phyloP scores from a whole-genome alignment of 164 flowering plant species.

The Brasenia schreberi region DNA sequence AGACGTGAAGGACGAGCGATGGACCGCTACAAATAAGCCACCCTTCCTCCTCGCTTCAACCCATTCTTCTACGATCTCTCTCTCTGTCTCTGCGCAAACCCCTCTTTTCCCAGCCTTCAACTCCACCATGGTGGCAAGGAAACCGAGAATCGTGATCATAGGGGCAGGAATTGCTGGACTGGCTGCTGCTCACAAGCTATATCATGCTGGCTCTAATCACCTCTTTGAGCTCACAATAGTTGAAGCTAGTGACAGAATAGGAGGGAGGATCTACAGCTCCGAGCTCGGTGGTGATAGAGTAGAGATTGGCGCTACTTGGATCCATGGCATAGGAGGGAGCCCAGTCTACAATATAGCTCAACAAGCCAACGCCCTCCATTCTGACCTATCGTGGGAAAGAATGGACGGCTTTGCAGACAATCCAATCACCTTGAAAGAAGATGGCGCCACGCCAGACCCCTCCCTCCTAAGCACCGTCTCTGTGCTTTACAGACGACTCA shows the following conservation, averaged over 20 bases:
- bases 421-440: conserved; percentile 25
- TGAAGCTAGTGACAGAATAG: conserved; percentile 78
- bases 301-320: conserved; percentile 98
- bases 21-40: not conserved
- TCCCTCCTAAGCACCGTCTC: conserved; percentile 38
- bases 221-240: conserved; percentile 57
- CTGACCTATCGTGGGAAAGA: conserved; percentile 79
- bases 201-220: conserved; percentile 19
- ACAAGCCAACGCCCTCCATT: conserved; percentile 35
- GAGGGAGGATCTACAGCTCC: conserved; percentile 70
- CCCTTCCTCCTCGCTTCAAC: not conserved
- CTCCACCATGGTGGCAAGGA: conserved; percentile 31
- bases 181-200: conserved; percentile 80
- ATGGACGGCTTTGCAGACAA: conserved; percentile 58
- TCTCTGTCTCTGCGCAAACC: not conserved
- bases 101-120: conserved; percentile 1
- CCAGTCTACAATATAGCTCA: conserved; percentile 68
- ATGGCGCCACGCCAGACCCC: conserved; percentile 19
- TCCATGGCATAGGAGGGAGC: conserved; percentile 89
- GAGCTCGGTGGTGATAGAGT: conserved; percentile 63
- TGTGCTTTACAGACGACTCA: conserved; percentile 37
- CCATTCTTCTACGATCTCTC: not conserved
- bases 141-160: conserved; percentile 71
- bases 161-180: conserved; percentile 96
- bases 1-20: not conserved